Base-by-base conservation (phyloP, 2,329 filamentous ascomycete species). In the Colletotrichum higginsianum region DNA sequence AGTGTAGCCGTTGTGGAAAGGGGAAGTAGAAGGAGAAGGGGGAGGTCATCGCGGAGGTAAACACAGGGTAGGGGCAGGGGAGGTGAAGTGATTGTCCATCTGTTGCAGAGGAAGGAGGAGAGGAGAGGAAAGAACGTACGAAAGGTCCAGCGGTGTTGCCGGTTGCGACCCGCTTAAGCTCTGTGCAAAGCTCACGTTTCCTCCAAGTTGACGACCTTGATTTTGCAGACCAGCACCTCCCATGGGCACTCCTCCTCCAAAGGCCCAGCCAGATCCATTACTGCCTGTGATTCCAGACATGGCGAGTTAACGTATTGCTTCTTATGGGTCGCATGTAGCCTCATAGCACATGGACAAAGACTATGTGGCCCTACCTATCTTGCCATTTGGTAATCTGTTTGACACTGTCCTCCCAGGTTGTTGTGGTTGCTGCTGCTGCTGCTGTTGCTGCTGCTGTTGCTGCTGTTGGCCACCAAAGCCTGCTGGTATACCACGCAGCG, bases 171-270 rank as follows among this genome's bases (percentile, higher is more conserved):
- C 88, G 77, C 86, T 87, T 77, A 92, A 83, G 78, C 89, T 92
- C 79, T 92, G 90, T 60, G 90, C 90, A 81, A 92, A 92, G 80
- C 90, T 92, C 71, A 90, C 83, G 79, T 87, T 90, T 76, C 89
- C 85, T 73, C 86, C 85, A 77, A 89, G 81, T 82, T 90, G 86
- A 77, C 88, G 84, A 66, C 84, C 80, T 61, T 85, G 83, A 74
- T 85, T 89, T 77, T 86, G 88, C 68, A 90, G 83, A 53, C 84
- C 84, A 77, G 85, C 85, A 76, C 83, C 83, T 69, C 88, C 86
- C 87, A 92, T 91, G 35, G 90, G 89, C 77, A 90, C 85, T 75
- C 85, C 88, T 68, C 86, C 87, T 73, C 89, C 88, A 82, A 92
- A 92, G 15, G 87, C 87, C 90, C 90, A 92, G 73, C 88, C 88